Conservation (phyloP, 805 yeast genomes). For the Zygotorulaspora florentina region DNA sequence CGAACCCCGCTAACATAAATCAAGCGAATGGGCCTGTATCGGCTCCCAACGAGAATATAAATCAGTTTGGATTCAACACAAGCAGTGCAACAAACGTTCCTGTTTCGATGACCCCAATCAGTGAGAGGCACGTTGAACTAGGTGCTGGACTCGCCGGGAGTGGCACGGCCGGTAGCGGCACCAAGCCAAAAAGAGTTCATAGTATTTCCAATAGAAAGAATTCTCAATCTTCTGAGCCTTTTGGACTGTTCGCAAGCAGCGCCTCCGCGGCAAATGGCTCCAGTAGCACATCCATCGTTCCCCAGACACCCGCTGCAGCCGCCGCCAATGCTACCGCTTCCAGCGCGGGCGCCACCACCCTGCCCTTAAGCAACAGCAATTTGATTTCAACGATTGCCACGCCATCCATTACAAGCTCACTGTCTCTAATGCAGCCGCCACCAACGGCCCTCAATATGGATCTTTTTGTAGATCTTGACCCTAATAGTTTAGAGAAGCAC, state of each 20-base stretch:
- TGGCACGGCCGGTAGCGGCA: not conserved
- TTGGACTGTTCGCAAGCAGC: not conserved
- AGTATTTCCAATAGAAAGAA: constrained; percentile 22
- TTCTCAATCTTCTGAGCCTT: constrained; percentile 11
- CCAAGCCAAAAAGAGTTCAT: constrained; percentile 22
- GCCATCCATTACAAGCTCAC: constrained; percentile 3
- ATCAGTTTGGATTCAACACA: constrained; percentile 65
- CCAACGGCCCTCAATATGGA: constrained; percentile 26
- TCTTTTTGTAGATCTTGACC: constrained; percentile 29
- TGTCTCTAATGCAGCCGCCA: constrained; percentile 24
- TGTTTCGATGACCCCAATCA: constrained; percentile 75
- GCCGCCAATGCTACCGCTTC: not conserved
- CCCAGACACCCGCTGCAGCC: not conserved
- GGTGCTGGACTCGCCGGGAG: constrained; percentile 3
- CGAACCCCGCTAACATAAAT: constrained; percentile 8
- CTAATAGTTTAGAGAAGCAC: constrained; percentile 7
- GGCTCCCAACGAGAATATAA: constrained; percentile 43
- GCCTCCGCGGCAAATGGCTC: not conserved
- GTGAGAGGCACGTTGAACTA: constrained; percentile 47
- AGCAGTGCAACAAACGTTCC: constrained; percentile 47
- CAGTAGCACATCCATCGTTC: not conserved
- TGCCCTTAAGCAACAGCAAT: not conserved
- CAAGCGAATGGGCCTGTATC: constrained; percentile 35
- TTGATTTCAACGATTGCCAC: not conserved
- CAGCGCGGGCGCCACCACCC: not conserved